Percentiles rank a stretch among this genome's conserved stretches.
These are phyloP conservation scores for Xylaria sp. DNA, from an alignment of 2,329 filamentous ascomycete species.

Conservation along the genomic window DNA sequence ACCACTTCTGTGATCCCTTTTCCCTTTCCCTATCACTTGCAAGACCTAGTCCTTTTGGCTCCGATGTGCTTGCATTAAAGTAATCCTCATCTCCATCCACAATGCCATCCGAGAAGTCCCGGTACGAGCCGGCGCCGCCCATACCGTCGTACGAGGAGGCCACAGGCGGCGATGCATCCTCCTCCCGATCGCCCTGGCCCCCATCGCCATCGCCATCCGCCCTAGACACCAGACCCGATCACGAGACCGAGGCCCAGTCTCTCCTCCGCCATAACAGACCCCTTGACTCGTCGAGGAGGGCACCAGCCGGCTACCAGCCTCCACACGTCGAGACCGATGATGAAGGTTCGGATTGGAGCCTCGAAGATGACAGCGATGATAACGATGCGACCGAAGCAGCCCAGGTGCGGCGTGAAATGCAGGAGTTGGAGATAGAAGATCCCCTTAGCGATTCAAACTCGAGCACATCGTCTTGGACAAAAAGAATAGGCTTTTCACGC, in stretches of 20 bases:
- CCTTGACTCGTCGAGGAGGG: constrained; percentile 49
- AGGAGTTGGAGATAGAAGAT: constrained; percentile 88
- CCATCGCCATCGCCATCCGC: constrained; percentile 63
- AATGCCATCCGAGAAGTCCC: constrained; percentile 58
- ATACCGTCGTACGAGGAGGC: constrained; percentile 89
- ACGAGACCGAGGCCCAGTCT: constrained; percentile 78
- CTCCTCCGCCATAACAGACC: constrained; percentile 64
- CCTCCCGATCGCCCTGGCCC: constrained; percentile 57
- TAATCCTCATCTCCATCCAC: constrained; percentile 1
- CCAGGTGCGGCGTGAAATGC: constrained; percentile 78
- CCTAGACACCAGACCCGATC: constrained; percentile 65
- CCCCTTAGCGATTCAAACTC: constrained; percentile 50
- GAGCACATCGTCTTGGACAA: constrained; percentile 55
- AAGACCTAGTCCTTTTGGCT: background rate
- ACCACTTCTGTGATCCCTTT: background rate
- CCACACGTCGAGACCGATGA: constrained; percentile 73
- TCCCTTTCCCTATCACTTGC: background rate
- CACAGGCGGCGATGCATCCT: constrained; percentile 62
- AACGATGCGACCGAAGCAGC: constrained; percentile 56
- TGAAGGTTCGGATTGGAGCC: constrained; percentile 56
- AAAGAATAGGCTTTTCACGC: constrained; percentile 52
- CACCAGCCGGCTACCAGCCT: constrained; percentile 68
- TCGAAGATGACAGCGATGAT: constrained; percentile 48
- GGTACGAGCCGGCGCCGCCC: constrained; percentile 69
- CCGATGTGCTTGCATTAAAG: constrained; percentile 29